These are phyloP conservation scores for Pyrenophora graminea DNA, from an alignment of 2,329 filamentous ascomycete species.

Conservation along the genomic window DNA sequence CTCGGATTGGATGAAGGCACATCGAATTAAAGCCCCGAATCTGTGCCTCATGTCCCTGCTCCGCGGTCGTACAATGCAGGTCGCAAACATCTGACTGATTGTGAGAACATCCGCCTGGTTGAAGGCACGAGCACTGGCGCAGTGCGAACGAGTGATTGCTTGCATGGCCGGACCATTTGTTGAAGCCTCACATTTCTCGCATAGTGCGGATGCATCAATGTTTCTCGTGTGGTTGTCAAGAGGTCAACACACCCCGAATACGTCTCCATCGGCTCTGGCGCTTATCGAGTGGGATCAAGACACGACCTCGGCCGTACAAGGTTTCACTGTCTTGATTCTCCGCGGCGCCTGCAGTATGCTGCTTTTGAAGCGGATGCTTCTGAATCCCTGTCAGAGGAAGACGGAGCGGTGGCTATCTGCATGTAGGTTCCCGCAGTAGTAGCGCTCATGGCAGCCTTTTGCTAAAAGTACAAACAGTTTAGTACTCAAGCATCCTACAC, in stretches of 20 bases:
- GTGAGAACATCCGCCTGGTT: neutral
- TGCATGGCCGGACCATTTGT: neutral
- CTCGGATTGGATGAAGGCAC: neutral
- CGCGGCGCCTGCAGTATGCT: conserved; percentile 4
- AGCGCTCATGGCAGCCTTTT: neutral
- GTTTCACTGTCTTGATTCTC: conserved; percentile 16
- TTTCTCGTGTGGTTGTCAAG: too few relatives aligned
- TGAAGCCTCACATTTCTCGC: conserved; percentile 1
- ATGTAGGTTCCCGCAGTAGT: conserved; percentile 12
- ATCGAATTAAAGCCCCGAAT: conserved; percentile 3
- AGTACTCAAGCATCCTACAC: neutral
- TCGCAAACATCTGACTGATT: conserved; percentile 14
- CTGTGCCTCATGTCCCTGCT: conserved; percentile 17
- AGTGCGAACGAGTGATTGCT: neutral
- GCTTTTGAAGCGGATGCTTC: conserved; percentile 9
- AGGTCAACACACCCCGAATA: neutral
- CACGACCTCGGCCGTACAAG: conserved; percentile 13
- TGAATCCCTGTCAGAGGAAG: conserved; percentile 5
- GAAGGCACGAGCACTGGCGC: neutral
- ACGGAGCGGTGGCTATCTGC: conserved; percentile 8
- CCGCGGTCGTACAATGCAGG: conserved; percentile 22
- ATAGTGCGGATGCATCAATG: too few relatives aligned
- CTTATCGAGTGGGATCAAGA: conserved; percentile 5
- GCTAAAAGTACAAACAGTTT: conserved; percentile 11
- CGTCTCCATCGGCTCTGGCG: conserved; percentile 3